Conservation (phyloP, 257 asterid species). For the Scutellaria barbata region DNA sequence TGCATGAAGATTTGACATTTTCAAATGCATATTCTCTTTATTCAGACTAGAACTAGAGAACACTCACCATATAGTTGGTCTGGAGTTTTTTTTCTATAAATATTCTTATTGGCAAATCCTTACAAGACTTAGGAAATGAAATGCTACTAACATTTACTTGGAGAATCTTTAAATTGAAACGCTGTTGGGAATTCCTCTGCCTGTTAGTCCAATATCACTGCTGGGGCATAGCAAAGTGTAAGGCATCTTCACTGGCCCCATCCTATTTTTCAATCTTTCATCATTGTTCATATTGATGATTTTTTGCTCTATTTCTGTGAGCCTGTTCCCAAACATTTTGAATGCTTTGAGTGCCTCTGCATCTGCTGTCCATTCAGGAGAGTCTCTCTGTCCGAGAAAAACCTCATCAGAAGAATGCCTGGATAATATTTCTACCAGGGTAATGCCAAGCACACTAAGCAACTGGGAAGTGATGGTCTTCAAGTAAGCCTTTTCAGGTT, state of each 20-base stretch:
- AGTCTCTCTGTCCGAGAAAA: conserved; percentile 67
- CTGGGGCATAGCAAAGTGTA: conserved; percentile 67
- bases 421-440: conserved; percentile 68
- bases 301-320: conserved; percentile 49
- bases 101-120: conserved; percentile 26
- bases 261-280: conserved; percentile 55
- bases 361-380: conserved; percentile 67
- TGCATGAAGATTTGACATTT: conserved; percentile 8
- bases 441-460: conserved; percentile 62
- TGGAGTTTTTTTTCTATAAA: conserved; percentile 8
- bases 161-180: conserved; percentile 45
- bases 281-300: conserved; percentile 55
- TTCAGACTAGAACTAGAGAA: conserved; percentile 21
- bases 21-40: conserved; percentile 28
- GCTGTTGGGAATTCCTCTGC: conserved; percentile 80
- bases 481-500: conserved; percentile 67
- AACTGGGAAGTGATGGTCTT: conserved; percentile 67
- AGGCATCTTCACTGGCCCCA: conserved; percentile 70
- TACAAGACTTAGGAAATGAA: not conserved
- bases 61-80: conserved; percentile 23
- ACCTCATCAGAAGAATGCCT: conserved; percentile 73
- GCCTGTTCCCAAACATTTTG: conserved; percentile 54
- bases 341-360: conserved; percentile 54
- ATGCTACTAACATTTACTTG: not conserved
- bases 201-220: conserved; percentile 67